Base-by-base conservation (phyloP, 78 protist genomes). In the Dictyostelium brefeldianum region DNA sequence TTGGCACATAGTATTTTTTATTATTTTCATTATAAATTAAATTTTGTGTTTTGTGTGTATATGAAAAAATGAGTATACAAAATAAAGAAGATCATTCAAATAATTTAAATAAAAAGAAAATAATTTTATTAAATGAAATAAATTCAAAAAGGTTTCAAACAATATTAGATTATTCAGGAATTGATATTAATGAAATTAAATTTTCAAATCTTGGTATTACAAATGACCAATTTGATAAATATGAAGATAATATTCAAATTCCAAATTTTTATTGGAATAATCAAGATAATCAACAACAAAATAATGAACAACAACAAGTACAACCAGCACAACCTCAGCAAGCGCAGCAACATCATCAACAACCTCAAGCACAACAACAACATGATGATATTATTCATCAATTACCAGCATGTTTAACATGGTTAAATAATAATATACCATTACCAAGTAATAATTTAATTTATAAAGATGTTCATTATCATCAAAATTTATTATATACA, bases 401-500 rank as follows among this genome's bases (percentile, higher is more conserved):
- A 62, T 25, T 62, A 7, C 1, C 36, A 25, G 22, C 70, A 25
- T 25, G 22, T 62, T 11, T 62, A 6, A 62, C n/a, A 22, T 62
- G 70, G 31, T 10, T 62, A 5, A 62, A 62, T 62, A 62, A 4
- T 0, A 62, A 62, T 62, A 62, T 62, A 11, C 70, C 69, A 59
- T 59, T 59, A 59, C 69, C 70, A n/a, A 62, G 27, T 62, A 25
- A 62, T n/a, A 9, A 62, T 7, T 62, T 62, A 22, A 17, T 62
- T 62, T 62, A 62, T 62, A 62, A 36, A 5, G 70, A 62, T 62
- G 70, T 62, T 25, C 70, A 62, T 22, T 31, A 62, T 25, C 70
- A 62, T 62, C 27, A 29, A 62, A 62, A 62, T 62, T 25, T 62
- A 62, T 62, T 62, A 62, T 62, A 62, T 62, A 62, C 70, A 62